Base-by-base conservation (phyloP, 2,329 filamentous ascomycete species). In the Dactylonectria macrodidyma region DNA sequence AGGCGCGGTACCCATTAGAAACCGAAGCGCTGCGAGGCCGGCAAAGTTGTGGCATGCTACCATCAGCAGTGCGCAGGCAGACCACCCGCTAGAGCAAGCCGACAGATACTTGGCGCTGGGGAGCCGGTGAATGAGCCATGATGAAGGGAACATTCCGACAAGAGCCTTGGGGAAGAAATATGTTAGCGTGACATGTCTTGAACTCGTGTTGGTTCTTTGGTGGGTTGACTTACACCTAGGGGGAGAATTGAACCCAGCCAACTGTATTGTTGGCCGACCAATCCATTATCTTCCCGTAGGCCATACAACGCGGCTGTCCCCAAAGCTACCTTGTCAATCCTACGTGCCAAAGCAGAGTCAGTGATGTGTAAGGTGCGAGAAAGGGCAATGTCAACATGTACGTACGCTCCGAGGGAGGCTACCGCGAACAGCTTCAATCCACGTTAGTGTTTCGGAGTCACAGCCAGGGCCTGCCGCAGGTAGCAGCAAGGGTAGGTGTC, bases 291-390 rank as follows among this genome's bases (percentile, higher is more conserved):
- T n/a, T 68, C 57, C 3, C 51, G 38, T 7, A 68, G 55, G 4
- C 62, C 62, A 24, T 68, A 68, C 12, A 68, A 46, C 12, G 61
- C 66, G 11, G 50, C 50, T 12, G 62, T 68, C 1, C 50, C 62
- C 4, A 68, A 57, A 4, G 54, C 52, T 14, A 68, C 66, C 54
- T 68, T 68, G 22, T 68, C 66, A 38, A 68, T 64, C 9, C 59
- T 57, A 10, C 2, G 26, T 2, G 4, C 19, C 19, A 19, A 19
- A 19, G n/a, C 22, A 14, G 10, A 44, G 26, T 51, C 22, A 38
- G 30, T 16, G 36, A 4, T 16, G 7, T 5, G 24, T 6, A 10
- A 22, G 19, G 19, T n/a, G 22, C 2, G 14, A 5, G 11, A 41
- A 3, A 5, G 14, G 6, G 11, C 3, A 2, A 9, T 14, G 14